Evolutionary conservation across 2,329 filamentous ascomycete species (phyloP).

Genomic region (Diaporthe vexans): DNA sequence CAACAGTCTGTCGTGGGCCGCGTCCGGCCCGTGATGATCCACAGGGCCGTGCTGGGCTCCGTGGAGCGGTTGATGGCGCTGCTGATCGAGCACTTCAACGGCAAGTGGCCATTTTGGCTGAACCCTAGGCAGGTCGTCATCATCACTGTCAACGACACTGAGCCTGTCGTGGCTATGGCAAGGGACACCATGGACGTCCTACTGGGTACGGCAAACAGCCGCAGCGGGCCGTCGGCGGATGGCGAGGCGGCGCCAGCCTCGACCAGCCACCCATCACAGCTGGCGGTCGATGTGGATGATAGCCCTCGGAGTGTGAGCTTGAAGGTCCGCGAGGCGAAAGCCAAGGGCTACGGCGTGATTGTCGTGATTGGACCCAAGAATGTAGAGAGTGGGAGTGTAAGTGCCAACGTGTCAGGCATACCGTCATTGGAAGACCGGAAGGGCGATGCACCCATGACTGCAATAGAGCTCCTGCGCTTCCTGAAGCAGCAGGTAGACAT

Average conservation of each 20-base stretch:
- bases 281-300: slow-evolving; percentile 79
- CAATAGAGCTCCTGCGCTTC: slow-evolving; percentile 59
- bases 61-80: slow-evolving; percentile 88
- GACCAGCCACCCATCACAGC: slow-evolving; percentile 64
- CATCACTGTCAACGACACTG: slow-evolving; percentile 77
- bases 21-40: slow-evolving; percentile 83
- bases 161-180: slow-evolving; percentile 65
- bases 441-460: slow-evolving; percentile 57
- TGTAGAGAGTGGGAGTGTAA: slow-evolving; percentile 70
- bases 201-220: slow-evolving; percentile 58
- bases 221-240: slow-evolving; percentile 49
- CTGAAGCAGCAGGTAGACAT: slow-evolving; percentile 62
- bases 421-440: slow-evolving; percentile 46
- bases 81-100: slow-evolving; percentile 85
- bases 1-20: slow-evolving; percentile 67
- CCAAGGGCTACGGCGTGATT: slow-evolving; percentile 80
- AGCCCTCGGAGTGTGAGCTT: slow-evolving; percentile 73
- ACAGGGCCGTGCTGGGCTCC: slow-evolving; percentile 87
- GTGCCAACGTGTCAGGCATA: slow-evolving; percentile 57
- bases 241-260: slow-evolving; percentile 55
- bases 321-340: slow-evolving; percentile 80
- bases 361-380: slow-evolving; percentile 80
- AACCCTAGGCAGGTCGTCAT: slow-evolving; percentile 84
- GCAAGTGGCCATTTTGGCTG: slow-evolving; percentile 89
- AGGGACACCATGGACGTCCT: slow-evolving; percentile 63